phyloP scores from a whole-genome alignment of 2,329 filamentous ascomycete genomes.

The Aspergillus clavatus region DNA sequence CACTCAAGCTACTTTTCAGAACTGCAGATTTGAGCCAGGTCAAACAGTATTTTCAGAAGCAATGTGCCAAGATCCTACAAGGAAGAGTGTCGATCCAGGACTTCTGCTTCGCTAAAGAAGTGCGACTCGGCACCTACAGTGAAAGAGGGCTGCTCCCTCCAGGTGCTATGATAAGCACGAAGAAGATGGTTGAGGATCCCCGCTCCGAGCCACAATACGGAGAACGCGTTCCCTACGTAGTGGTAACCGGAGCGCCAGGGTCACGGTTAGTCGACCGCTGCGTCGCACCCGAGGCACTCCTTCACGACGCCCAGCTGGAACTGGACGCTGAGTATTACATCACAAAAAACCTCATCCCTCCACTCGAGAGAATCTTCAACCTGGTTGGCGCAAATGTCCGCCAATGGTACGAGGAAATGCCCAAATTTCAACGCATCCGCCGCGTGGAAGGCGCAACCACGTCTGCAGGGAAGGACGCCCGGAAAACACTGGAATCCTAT shows the following conservation, averaged over 20 bases:
- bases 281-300: slow-evolving; percentile 76
- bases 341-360: slow-evolving; percentile 88
- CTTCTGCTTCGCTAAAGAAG: slow-evolving; percentile 92
- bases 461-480: slow-evolving; percentile 37
- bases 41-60: slow-evolving; percentile 81
- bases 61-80: slow-evolving; percentile 89
- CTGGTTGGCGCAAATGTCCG: slow-evolving; percentile 88
- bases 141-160: slow-evolving; percentile 75
- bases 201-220: slow-evolving; percentile 89
- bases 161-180: slow-evolving; percentile 81
- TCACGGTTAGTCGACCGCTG: slow-evolving; percentile 83
- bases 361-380: slow-evolving; percentile 93
- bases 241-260: slow-evolving; percentile 81
- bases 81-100: slow-evolving; percentile 86
- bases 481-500: slow-evolving; percentile 87
- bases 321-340: slow-evolving; percentile 98
- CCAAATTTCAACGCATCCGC: slow-evolving; percentile 74
- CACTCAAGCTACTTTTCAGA: slow-evolving; percentile 81
- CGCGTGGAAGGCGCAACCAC: slow-evolving; percentile 48
- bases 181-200: slow-evolving; percentile 79
- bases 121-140: slow-evolving; percentile 83
- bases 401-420: slow-evolving; percentile 95
- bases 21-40: slow-evolving; percentile 84
- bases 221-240: slow-evolving; percentile 90
- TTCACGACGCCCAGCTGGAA: slow-evolving; percentile 70